Evolutionary conservation across 306 rosid species (phyloP).

Genomic region (Dalbergia oliveri): DNA sequence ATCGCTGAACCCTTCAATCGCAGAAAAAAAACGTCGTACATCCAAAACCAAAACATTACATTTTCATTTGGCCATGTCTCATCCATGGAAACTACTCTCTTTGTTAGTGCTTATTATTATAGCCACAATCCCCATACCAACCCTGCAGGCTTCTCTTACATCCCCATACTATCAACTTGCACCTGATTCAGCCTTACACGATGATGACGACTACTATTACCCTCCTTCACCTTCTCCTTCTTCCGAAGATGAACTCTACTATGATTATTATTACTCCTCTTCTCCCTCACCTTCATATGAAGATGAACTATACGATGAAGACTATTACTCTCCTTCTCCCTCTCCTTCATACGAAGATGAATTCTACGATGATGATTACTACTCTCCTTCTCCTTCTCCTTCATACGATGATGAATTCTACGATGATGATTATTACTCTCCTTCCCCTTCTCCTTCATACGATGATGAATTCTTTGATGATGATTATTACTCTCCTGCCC

Average conservation of each 20-base stretch:
- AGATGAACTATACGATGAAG: background rate
- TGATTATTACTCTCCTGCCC: background rate
- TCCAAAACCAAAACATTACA: background rate
- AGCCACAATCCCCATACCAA: background rate
- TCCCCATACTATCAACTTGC: background rate
- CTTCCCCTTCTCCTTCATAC: slow-evolving; percentile 6
- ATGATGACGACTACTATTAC: background rate
- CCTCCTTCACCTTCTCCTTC: slow-evolving; percentile 24
- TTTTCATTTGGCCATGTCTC: background rate
- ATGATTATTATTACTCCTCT: background rate
- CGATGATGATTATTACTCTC: background rate
- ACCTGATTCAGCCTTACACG: background rate
- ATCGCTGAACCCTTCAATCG: background rate
- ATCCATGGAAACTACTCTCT: background rate
- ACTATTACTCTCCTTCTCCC: background rate
- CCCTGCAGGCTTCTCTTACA: background rate
- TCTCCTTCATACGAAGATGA: background rate
- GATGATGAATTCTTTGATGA: background rate
- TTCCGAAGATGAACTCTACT: background rate
- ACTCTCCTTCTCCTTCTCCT: slow-evolving; percentile 41
- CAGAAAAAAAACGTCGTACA: background rate
- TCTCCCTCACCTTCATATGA: background rate
- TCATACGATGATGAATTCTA: slow-evolving; percentile 2
- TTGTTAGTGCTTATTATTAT: background rate
- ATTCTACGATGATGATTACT: background rate